Evolutionary conservation across 202 grass and related monocot genomes (phyloP), one percentile per base, ranked within the genome.

Genomic region (Carex sylvatica): DNA sequence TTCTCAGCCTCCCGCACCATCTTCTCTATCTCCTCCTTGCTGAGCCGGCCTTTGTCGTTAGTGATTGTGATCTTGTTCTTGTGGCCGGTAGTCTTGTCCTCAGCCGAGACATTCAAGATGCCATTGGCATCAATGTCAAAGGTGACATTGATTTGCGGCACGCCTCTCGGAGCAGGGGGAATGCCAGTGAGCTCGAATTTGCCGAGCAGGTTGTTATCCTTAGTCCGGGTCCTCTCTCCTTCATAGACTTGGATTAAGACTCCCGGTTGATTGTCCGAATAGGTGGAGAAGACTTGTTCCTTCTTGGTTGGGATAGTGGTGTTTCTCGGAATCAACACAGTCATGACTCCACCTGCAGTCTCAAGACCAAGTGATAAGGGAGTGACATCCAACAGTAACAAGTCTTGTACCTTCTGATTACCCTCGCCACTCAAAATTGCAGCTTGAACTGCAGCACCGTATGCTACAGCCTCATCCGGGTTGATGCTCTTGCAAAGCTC

Each of bases 401-500:
- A 75, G 75, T 90, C 91, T 62, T 90, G 85, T 55, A 97, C 89
- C 84, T 78, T 93, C 89, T 92, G 63, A 18, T 91, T 90, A 4
- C 86, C 94, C 72, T 97, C 89, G 49, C 89, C 90, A 47, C 88
- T 92, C n/a, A 92, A 83, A 51, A 91, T 94, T 1, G 94, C 88
- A 0, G 94, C 94, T 65, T 92, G 94, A 2, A 97, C 88, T 2
- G 94, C 90, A 56, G 92, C 94, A 5, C 92, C 94, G 26, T 94
- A 94, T 0, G 95, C 95, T 0, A 94, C 94, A 7, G 94, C 94
- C 81, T 97, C 94, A 9, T 97, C 94, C 0, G 91, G 94, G 77
- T 94, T 97, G 88, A 97, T 97, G 87, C 85, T 97, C 81, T 91
- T 97, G 88, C 95, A 97, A 3, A 97, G 88, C 85, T 97, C 87